Evolutionary conservation across 768 basidiomycete species (phyloP), one percentile per base, ranked within the genome.

Genomic region (Mycena amicta): DNA sequence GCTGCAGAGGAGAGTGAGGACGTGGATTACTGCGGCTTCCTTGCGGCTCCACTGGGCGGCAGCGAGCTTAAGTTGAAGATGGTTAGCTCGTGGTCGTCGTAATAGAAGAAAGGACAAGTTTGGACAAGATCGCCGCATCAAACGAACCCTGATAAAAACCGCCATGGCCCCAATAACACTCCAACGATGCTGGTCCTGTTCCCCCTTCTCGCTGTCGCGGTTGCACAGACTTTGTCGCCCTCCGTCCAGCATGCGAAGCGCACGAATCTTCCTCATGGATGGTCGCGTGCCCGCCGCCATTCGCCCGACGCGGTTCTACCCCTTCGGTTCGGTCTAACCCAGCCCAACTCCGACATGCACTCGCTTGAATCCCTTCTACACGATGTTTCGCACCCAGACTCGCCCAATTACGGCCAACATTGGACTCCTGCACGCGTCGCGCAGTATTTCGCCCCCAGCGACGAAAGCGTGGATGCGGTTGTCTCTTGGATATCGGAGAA

Each of bases 381-480:
- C 62, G 75, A 76, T 30, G 77, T 84, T 20, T 78, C 83, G 2
- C 76, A 83, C 55, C 82, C 83, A 3, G 76, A 78, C 23, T 83
- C 83, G 1, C 72, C 72, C 5, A 72, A 71, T 61, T 85, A 83
- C 61, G 82, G 82, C 15, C 70, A 78, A 55, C 83, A 84, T 63
- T 82, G 79, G 75, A 68, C 74, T 4, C 67, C 82, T 3, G 72
- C 70, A 2, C 65, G 80, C 52, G 74, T 84, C 26, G 73, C 77
- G 4, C 70, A 75, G 18, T 72, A 74, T 11, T 85, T 85, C 69
- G 70, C 79, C 1, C 80, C 83, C 18, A 74, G 71, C 23, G 56
- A 59, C 11, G 77, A 80, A 28, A 72, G 80, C 12, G 69, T 83
- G 40, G 62, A 71, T 15, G 62, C 75, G 5, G 81, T 84, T 22